Conservation (phyloP, 768 basidiomycete genomes). For the Asterophora lycoperdoides region DNA sequence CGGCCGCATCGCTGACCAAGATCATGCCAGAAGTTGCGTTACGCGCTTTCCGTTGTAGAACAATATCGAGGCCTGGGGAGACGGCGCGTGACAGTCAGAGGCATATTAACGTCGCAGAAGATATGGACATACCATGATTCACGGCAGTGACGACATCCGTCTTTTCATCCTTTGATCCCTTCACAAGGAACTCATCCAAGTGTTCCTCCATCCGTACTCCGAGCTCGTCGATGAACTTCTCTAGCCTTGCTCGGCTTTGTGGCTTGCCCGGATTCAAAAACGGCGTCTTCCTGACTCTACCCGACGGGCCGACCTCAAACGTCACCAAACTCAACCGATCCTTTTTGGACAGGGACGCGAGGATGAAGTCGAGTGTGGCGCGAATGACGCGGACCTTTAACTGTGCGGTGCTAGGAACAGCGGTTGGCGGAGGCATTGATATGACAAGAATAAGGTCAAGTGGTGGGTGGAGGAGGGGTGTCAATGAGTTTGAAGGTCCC, state of each 20-base stretch:
- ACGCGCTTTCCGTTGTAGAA: slow-evolving; percentile 89
- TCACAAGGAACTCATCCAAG: slow-evolving; percentile 55
- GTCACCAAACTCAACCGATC: slow-evolving; percentile 91
- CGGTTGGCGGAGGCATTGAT: slow-evolving; percentile 72
- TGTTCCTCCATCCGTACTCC: slow-evolving; percentile 38
- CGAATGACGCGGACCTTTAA: slow-evolving; percentile 90
- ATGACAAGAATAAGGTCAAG: slow-evolving; percentile 92
- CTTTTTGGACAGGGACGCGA: slow-evolving; percentile 67
- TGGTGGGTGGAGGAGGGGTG: slow-evolving; percentile 79
- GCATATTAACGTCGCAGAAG: not conserved
- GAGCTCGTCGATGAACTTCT: slow-evolving; percentile 76
- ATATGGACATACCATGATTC: slow-evolving; percentile 65
- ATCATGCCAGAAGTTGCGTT: slow-evolving; percentile 91
- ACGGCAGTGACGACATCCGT: slow-evolving; percentile 98
- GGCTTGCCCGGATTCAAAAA: slow-evolving; percentile 72
- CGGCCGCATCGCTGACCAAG: slow-evolving; percentile 88
- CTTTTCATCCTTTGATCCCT: slow-evolving; percentile 84
- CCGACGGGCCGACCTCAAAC: slow-evolving; percentile 83
- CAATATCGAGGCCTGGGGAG: slow-evolving; percentile 76
- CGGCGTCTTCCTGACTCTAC: slow-evolving; percentile 87
- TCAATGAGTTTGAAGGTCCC: slow-evolving; percentile 75
- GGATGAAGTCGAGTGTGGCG: slow-evolving; percentile 79
- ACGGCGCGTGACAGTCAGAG: slow-evolving; percentile 1
- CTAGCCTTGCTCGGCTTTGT: slow-evolving; percentile 65
- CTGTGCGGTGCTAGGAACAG: slow-evolving; percentile 72